A percentile compares a stretch with the other conserved stretches of the same genome.
These are phyloP conservation scores for Saccharomycopsis sp. DNA, from an alignment of 805 yeast genomes.

Conservation along the genomic window DNA sequence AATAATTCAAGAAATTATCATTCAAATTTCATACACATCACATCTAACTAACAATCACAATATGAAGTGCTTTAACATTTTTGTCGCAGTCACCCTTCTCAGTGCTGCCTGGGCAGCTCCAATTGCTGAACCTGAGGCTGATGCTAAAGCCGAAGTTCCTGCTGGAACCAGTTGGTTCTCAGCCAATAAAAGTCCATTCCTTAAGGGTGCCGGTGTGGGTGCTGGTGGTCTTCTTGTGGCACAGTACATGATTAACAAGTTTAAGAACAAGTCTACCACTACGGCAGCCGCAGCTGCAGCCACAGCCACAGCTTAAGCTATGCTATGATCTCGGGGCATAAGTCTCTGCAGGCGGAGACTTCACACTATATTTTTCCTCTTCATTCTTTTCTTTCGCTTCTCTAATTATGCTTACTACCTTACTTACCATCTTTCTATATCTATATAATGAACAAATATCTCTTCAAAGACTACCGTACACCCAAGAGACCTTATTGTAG, in stretches of 20 bases:
- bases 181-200: background rate
- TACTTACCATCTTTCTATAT: too few relatives aligned
- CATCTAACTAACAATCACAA: background rate
- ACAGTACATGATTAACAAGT: background rate
- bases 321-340: background rate
- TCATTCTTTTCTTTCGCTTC: too few relatives aligned
- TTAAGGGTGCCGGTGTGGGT: constrained; percentile 3
- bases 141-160: background rate
- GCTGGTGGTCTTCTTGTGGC: background rate
- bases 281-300: background rate
- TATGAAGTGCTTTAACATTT: background rate
- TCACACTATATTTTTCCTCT: background rate
- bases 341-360: background rate
- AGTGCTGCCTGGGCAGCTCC: background rate
- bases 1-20: too few relatives aligned
- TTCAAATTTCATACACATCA: background rate
- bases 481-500: too few relatives aligned
- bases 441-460: too few relatives aligned
- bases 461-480: too few relatives aligned
- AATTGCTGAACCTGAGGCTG: background rate
- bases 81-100: background rate
- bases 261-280: background rate
- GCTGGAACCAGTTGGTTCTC: background rate
- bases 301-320: background rate
- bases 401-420: too few relatives aligned